Evolutionary conservation across 805 yeast genomes (phyloP).

Genomic region (Brettanomyces custersianus): DNA sequence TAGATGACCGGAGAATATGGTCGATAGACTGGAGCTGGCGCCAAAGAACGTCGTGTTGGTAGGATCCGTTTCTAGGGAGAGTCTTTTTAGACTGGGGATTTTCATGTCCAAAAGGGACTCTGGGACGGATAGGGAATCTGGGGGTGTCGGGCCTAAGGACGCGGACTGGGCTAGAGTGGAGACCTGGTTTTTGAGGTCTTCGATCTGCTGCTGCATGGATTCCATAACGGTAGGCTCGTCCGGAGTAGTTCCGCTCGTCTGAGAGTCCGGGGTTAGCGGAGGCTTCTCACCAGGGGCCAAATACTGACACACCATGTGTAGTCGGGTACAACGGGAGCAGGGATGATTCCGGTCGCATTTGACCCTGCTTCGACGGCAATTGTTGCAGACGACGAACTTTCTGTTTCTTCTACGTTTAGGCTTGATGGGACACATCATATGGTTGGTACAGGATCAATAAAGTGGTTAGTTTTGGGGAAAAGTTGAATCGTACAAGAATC

Average conservation of each 20-base stretch:
- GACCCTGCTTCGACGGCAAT: slow-evolving; percentile 9
- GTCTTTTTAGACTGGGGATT: background rate
- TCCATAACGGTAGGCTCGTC: background rate
- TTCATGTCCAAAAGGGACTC: background rate
- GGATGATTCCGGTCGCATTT: slow-evolving; percentile 11
- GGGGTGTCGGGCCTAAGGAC: background rate
- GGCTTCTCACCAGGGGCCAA: background rate
- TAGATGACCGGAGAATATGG: background rate
- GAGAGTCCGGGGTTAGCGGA: background rate
- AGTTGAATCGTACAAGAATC: too few species aligned
- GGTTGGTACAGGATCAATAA: too few species aligned
- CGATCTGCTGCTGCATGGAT: background rate
- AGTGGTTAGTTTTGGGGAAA: too few species aligned
- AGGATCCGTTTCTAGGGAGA: background rate
- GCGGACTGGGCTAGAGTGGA: background rate
- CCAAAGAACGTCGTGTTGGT: background rate
- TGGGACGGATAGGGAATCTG: background rate
- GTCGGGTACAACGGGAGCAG: slow-evolving; percentile 7
- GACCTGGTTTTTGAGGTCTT: background rate
- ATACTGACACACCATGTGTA: background rate
- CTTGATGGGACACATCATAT: too few species aligned
- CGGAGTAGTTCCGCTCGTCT: background rate
- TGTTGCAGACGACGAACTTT: slow-evolving; percentile 6
- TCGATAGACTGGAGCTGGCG: background rate
- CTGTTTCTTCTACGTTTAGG: slow-evolving; percentile 7